A percentile compares a stretch with the other conserved stretches of the same genome.
phyloP scores from a whole-genome alignment of 371 early-diverging fungal species.

The Entomophthora muscae region DNA sequence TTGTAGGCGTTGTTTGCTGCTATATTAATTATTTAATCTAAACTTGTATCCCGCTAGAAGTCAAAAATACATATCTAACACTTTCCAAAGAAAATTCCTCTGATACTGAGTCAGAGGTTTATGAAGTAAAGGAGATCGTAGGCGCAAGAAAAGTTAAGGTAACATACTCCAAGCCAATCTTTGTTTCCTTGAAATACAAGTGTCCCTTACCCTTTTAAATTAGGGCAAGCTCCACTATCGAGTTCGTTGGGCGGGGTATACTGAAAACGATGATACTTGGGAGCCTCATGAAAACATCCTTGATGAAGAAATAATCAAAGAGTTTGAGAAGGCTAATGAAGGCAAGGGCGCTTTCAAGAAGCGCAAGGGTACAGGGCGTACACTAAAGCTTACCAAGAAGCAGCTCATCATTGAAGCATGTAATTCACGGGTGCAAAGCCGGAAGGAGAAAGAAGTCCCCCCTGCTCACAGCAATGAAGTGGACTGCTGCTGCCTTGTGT shows the following conservation, averaged over 20 bases:
- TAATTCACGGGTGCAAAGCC: neutral
- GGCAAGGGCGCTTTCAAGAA: no score
- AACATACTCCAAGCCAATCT: no score
- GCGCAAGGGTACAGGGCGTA: constrained; percentile 11
- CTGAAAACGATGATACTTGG: constrained; percentile 12
- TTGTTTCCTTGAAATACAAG: neutral
- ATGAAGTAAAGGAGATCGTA: constrained; percentile 5
- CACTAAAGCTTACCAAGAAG: neutral
- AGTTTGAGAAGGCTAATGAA: no score
- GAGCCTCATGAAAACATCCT: constrained; percentile 10
- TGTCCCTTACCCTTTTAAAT: neutral
- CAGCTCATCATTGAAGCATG: neutral
- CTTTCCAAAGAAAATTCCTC: no score
- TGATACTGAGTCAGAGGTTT: neutral
- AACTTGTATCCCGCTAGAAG: no score
- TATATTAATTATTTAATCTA: no score
- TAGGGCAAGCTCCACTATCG: constrained; percentile 13
- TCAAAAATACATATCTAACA: no score
- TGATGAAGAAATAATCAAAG: constrained; percentile 7
- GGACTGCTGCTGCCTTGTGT: constrained; percentile 17
- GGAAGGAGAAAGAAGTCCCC: neutral
- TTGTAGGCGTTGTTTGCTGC: no score
- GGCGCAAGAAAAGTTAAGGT: constrained; percentile 4
- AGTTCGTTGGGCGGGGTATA: constrained; percentile 12
- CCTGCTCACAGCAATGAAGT: constrained; percentile 4